Evolutionary conservation across 768 basidiomycete genomes (phyloP), one percentile per base, ranked within the genome.

Genomic region (Termitomyces sp.): DNA sequence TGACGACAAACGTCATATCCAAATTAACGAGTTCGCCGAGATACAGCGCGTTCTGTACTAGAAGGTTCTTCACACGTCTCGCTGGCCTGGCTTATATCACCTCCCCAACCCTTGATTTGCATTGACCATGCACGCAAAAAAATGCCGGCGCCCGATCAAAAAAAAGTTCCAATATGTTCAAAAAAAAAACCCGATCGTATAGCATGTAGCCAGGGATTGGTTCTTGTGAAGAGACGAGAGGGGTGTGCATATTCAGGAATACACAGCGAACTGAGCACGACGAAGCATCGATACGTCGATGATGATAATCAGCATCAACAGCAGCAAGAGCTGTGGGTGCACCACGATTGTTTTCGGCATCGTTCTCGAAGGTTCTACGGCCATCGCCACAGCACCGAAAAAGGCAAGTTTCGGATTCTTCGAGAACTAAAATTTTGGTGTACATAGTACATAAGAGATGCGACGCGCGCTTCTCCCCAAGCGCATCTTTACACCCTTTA

Each of bases 371-470:
- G 57, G 58, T 78, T 79, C 78, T 62, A 72, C 66, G 62, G 56
- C 55, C 51, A 57, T 69, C 64, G 58, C 60, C 58, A 61, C 58
- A 46, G 45, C 69, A 60, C 76, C 75, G 55, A 60, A 73, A 73
- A 73, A 70, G 76, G 77, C 68, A 77, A 75, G 69, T 71, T 75
- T 75, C 69, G 67, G 75, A 77, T 77, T 70, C 70, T 80, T 79
- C 77, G 73, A 75, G 77, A 80, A 78, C 70, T 65, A 66, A 73
- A 75, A 69, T 66, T 66, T 69, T 66, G 52, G 63, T 55, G 51
- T 75, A 76, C 71, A 76, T 72, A 75, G 51, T 75, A 76, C 71
- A 76, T 72, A 75, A 75, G 68, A 62, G 62, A 51, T 51, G 61
- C 31, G 62, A 49, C 47, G 47, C 60, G 66, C 67, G 65, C 62